phyloP scores from a whole-genome alignment of 257 asterid species.

The Coffea canephora region DNA sequence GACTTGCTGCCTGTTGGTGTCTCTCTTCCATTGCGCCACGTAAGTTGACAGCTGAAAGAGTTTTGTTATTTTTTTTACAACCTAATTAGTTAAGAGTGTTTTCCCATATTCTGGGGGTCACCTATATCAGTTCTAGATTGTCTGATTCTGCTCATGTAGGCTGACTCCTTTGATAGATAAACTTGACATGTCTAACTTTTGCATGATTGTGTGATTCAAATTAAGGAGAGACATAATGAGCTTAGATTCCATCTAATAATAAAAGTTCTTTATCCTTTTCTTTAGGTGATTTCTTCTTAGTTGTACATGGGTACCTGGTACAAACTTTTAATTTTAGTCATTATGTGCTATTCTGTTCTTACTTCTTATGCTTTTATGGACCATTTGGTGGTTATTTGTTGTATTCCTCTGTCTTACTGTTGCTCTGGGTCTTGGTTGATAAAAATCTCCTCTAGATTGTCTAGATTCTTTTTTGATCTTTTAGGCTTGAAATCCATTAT shows the following conservation, averaged over 20 bases:
- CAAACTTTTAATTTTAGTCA: neutral
- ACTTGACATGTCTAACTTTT: neutral
- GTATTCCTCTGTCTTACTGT: neutral
- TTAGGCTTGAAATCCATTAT: neutral
- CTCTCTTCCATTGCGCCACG: conserved; percentile 94
- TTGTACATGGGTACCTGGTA: neutral
- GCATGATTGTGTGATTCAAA: neutral
- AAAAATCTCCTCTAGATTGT: neutral
- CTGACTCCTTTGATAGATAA: neutral
- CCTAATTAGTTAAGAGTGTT: neutral
- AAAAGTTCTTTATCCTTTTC: neutral
- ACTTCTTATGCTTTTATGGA: neutral
- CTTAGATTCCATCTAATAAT: neutral
- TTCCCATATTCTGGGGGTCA: neutral
- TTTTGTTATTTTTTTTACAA: neutral
- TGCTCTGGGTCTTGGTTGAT: neutral
- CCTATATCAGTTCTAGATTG: neutral
- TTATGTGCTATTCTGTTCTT: too few relatives aligned
- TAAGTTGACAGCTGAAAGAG: conserved; percentile 37
- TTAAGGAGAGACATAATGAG: neutral
- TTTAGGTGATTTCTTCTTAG: neutral
- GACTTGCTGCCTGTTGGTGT: conserved; percentile 95
- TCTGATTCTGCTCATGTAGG: neutral
- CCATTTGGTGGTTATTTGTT: neutral
- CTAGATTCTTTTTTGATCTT: neutral